Evolutionary conservation across 129 eudicot species (phyloP).

Genomic region (Centella asiatica): DNA sequence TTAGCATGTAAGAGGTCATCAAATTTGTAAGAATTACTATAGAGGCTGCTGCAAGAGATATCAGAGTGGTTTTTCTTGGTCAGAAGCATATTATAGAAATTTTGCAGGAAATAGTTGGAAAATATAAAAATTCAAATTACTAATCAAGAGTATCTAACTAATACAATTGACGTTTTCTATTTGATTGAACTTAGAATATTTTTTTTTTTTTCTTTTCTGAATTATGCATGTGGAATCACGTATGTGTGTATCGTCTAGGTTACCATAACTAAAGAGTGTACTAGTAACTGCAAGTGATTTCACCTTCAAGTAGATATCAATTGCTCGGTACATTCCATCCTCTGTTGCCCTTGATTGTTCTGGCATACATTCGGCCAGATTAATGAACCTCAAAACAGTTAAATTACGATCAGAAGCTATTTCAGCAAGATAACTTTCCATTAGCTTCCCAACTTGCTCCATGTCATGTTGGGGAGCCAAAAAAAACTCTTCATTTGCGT

Average conservation of each 20-base stretch:
- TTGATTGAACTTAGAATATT: not conserved
- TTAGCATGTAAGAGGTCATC: not conserved
- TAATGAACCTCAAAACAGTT: constrained; percentile 47
- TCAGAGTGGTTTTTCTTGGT: not conserved
- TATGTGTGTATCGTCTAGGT: not conserved
- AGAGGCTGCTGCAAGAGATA: not conserved
- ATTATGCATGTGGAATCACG: too few species aligned
- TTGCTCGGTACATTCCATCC: constrained; percentile 95
- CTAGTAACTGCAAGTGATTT: constrained; percentile 7
- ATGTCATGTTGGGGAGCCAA: constrained; percentile 34
- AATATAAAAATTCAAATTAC: too few species aligned
- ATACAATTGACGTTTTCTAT: not conserved
- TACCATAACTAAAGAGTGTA: not conserved
- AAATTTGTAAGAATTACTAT: not conserved
- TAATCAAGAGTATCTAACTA: not conserved
- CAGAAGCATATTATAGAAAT: not conserved
- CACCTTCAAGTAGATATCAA: constrained; percentile 86
- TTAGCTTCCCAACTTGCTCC: constrained; percentile 69
- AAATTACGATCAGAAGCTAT: constrained; percentile 75
- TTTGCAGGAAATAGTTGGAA: not conserved
- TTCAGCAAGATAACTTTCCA: constrained; percentile 85
- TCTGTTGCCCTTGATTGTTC: constrained; percentile 69
- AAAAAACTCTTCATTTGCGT: constrained; percentile 28
- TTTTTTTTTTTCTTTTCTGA: too few species aligned
- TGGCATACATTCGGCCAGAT: constrained; percentile 62